Percentiles rank a stretch among this genome's conserved stretches.
phyloP scores from a whole-genome alignment of 2,329 filamentous ascomycete species.

The Aspergillus unguis region DNA sequence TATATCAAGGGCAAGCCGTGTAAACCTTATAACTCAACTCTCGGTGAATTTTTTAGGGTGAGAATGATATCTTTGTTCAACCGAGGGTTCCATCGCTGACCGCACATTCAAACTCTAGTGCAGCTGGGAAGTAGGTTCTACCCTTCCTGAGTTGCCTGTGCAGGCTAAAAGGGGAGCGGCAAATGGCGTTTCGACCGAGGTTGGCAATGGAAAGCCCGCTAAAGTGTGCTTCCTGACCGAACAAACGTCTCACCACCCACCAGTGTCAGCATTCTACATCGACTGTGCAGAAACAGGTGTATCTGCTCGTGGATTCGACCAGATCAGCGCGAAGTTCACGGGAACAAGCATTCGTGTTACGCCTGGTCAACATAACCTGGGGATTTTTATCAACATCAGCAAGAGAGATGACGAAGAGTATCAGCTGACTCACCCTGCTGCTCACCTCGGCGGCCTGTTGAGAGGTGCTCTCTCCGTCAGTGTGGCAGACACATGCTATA shows the following conservation, averaged over 20 bases:
- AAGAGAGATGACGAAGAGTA: conserved; percentile 84
- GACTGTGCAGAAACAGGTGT: conserved; percentile 90
- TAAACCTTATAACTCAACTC: conserved; percentile 96
- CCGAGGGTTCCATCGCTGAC: neutral
- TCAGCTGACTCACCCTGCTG: conserved; percentile 90
- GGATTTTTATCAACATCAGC: conserved; percentile 87
- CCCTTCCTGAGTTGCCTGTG: conserved; percentile 60
- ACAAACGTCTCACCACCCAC: conserved; percentile 96
- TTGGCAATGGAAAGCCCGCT: conserved; percentile 51
- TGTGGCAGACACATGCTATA: conserved; percentile 83
- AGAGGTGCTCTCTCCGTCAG: conserved; percentile 84
- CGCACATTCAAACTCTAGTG: conserved; percentile 54
- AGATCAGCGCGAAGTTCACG: conserved; percentile 96
- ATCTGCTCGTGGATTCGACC: conserved; percentile 84
- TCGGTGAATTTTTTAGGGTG: conserved; percentile 96
- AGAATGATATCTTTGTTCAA: conserved; percentile 26
- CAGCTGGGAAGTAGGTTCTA: conserved; percentile 89
- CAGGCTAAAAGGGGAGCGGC: conserved; percentile 31
- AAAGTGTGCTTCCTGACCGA: conserved; percentile 93
- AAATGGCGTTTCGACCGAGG: conserved; percentile 32
- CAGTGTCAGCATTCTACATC: conserved; percentile 92
- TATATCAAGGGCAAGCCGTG: conserved; percentile 98
- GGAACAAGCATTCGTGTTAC: conserved; percentile 90
- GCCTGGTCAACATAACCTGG: conserved; percentile 88
- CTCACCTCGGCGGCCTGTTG: conserved; percentile 82